Evolutionary conservation across 345 rosid species (phyloP).

Genomic region (Populus alba): DNA sequence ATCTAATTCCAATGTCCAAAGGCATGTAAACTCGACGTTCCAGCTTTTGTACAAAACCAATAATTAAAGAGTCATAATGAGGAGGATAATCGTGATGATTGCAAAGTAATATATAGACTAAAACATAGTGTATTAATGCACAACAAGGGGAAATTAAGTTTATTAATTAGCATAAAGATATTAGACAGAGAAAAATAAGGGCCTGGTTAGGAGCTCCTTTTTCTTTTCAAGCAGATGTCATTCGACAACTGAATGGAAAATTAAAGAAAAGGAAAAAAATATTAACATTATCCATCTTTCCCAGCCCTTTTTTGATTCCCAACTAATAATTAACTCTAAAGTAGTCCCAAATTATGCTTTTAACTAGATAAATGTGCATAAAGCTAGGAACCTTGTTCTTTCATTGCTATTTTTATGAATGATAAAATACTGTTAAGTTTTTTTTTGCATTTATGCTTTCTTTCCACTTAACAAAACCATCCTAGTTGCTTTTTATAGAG

Average conservation of each 20-base stretch:
- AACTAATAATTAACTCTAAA: background rate
- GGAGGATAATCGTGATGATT: constrained; percentile 17
- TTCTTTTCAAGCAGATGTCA: constrained; percentile 40
- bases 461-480: background rate
- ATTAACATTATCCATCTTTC: constrained; percentile 10
- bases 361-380: background rate
- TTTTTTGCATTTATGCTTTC: background rate
- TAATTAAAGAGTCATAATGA: background rate
- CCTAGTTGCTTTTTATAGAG: background rate
- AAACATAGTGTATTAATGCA: background rate
- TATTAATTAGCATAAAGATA: background rate
- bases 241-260: constrained; percentile 27
- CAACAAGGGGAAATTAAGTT: constrained; percentile 12
- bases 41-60: background rate
- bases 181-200: background rate
- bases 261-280: background rate
- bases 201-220: constrained; percentile 36
- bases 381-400: constrained; percentile 29
- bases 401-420: background rate
- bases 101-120: background rate
- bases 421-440: background rate
- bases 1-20: background rate
- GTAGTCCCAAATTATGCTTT: constrained; percentile 2
- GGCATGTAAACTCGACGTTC: background rate
- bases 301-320: background rate